phyloP scores from a whole-genome alignment of 768 basidiomycete genomes.

The Agaricus sinodeliciosus region DNA sequence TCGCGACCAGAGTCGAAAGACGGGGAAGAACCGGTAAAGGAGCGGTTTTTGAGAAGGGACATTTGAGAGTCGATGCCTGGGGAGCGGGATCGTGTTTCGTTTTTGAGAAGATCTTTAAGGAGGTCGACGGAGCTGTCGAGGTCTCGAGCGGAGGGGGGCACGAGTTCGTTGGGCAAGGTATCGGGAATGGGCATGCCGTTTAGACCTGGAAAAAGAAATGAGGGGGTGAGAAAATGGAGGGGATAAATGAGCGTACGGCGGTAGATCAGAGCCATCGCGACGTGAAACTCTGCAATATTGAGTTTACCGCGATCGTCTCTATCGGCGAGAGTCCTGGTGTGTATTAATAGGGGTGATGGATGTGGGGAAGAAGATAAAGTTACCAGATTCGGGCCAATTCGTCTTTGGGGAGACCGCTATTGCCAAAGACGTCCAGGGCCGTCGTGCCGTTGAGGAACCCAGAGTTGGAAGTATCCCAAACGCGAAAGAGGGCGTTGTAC shows the following conservation, averaged over 20 bases:
- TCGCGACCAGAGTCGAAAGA: conserved; percentile 61
- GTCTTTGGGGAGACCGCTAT: conserved; percentile 83
- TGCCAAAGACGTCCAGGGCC: conserved; percentile 90
- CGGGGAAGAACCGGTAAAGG: conserved; percentile 53
- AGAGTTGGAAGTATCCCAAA: conserved; percentile 80
- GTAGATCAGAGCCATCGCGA: conserved; percentile 98
- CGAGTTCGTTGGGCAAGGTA: conserved; percentile 78
- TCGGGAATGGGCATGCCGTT: conserved; percentile 92
- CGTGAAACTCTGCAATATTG: conserved; percentile 93
- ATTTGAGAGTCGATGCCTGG: conserved; percentile 47
- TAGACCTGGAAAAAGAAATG: conserved; percentile 46
- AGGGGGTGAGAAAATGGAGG: conserved; percentile 4
- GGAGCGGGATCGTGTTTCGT: conserved; percentile 74
- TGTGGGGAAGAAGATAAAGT: conserved; percentile 22
- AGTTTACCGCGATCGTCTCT: conserved; percentile 91
- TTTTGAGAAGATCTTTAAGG: conserved; percentile 79
- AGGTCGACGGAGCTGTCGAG: conserved; percentile 87
- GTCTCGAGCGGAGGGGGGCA: conserved; percentile 88
- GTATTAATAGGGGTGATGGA: background rate
- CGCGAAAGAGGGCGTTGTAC: conserved; percentile 93
- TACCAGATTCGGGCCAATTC: conserved; percentile 93
- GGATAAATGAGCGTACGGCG: conserved; percentile 58
- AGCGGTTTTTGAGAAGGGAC: conserved; percentile 63
- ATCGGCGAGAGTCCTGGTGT: conserved; percentile 84
- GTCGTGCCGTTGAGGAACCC: conserved; percentile 85